phyloP scores from a whole-genome alignment of 768 basidiomycete genomes.

The Boletus sensibilis region DNA sequence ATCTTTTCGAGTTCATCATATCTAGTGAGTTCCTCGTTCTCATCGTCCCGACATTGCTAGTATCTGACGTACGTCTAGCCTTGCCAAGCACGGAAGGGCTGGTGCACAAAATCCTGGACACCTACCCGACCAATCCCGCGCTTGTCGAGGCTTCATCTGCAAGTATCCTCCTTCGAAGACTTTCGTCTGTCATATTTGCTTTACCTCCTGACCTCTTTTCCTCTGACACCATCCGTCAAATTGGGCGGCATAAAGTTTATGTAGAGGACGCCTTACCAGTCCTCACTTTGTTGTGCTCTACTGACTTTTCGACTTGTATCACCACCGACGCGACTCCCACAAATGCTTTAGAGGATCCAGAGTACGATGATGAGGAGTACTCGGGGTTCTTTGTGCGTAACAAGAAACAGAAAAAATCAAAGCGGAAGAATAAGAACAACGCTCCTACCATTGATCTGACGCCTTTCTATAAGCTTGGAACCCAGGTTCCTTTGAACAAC shows the following conservation, averaged over 20 bases:
- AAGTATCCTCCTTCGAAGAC: slow-evolving; percentile 20
- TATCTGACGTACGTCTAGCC: slow-evolving; percentile 10
- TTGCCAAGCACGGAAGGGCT: slow-evolving; percentile 14
- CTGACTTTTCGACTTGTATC: slow-evolving; percentile 6
- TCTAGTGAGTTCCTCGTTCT: slow-evolving; percentile 22
- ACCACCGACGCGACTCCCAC: neutral
- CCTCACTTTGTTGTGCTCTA: slow-evolving; percentile 15
- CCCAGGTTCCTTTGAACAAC: slow-evolving; percentile 24
- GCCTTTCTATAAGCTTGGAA: slow-evolving; percentile 32
- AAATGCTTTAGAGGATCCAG: slow-evolving; percentile 1
- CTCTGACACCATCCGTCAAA: slow-evolving; percentile 3
- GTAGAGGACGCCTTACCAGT: slow-evolving; percentile 25
- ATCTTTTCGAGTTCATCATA: slow-evolving; percentile 31
- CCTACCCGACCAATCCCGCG: slow-evolving; percentile 31
- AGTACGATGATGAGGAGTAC: slow-evolving; percentile 1
- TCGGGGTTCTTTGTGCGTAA: slow-evolving; percentile 9
- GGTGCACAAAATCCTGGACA: slow-evolving; percentile 30
- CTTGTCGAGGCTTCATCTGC: slow-evolving; percentile 23
- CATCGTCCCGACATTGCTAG: neutral
- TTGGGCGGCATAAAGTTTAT: slow-evolving; percentile 23
- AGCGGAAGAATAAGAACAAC: slow-evolving; percentile 14
- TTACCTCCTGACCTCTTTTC: slow-evolving; percentile 19
- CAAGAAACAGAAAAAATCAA: slow-evolving; percentile 32
- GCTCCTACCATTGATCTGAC: slow-evolving; percentile 22
- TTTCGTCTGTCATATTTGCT: slow-evolving; percentile 28